Evolutionary conservation across 148 eudicot species (phyloP).

Genomic region (Chenopodium suecicum): DNA sequence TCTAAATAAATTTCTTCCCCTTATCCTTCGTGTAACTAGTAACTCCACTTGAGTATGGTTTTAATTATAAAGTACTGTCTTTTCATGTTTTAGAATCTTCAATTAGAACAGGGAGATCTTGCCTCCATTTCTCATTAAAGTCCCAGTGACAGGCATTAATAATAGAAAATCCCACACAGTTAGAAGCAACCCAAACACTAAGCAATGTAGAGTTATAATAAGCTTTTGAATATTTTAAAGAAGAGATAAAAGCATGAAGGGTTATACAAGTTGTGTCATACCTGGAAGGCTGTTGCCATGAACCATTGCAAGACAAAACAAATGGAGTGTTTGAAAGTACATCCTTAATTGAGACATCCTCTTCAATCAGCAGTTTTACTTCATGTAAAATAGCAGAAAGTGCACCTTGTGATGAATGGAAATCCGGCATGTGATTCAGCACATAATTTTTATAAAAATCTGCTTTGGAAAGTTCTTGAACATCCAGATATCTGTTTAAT

Average conservation of each 20-base stretch:
- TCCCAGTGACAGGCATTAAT: background rate
- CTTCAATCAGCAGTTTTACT: slow-evolving; percentile 61
- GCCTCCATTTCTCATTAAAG: background rate
- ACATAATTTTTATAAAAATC: slow-evolving; percentile 81
- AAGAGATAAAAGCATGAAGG: background rate
- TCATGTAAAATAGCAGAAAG: slow-evolving; percentile 66
- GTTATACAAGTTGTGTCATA: slow-evolving; percentile 19
- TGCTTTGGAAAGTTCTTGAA: slow-evolving; percentile 60
- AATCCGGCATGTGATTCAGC: slow-evolving; percentile 76
- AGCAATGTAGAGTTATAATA: background rate
- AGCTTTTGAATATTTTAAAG: no score
- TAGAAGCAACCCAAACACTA: background rate
- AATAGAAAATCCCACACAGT: no score
- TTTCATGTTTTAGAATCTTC: no score
- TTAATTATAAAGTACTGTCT: background rate
- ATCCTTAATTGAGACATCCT: slow-evolving; percentile 62
- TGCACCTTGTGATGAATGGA: slow-evolving; percentile 58
- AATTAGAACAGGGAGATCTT: no score
- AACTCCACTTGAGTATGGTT: background rate
- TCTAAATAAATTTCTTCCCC: background rate
- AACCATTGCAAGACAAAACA: slow-evolving; percentile 74
- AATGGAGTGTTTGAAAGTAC: slow-evolving; percentile 65
- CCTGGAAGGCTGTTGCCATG: slow-evolving; percentile 94
- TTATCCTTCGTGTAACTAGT: background rate
- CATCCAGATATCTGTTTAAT: slow-evolving; percentile 53